Evolutionary conservation across 768 basidiomycete genomes (phyloP).

Genomic region (Gautieria morchelliformis): DNA sequence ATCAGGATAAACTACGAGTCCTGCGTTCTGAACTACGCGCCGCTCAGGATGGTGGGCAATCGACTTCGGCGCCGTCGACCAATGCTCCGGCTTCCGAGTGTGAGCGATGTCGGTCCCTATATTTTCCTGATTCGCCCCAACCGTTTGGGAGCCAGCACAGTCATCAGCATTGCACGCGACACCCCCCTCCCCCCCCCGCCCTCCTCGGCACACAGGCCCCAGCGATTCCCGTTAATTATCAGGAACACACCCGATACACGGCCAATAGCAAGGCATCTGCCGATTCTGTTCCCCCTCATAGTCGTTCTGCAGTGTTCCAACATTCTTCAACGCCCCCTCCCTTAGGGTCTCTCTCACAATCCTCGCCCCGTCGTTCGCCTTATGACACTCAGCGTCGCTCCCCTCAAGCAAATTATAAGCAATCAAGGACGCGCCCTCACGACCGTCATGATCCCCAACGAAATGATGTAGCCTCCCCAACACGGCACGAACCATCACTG

Average conservation of each 20-base stretch:
- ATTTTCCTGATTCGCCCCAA: neutral
- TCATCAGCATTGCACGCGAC: neutral
- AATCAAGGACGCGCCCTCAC: neutral
- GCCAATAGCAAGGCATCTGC: neutral
- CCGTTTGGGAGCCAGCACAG: neutral
- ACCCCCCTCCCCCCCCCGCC: neutral
- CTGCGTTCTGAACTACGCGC: slow-evolving; percentile 7
- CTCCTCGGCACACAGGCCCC: neutral
- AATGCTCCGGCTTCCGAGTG: neutral
- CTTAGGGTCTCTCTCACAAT: neutral
- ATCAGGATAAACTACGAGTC: neutral
- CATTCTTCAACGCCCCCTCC: neutral
- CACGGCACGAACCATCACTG: neutral
- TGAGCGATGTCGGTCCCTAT: slow-evolving; percentile 2
- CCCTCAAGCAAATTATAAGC: neutral
- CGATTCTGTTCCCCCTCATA: neutral
- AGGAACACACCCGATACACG: neutral
- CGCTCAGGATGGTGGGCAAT: neutral
- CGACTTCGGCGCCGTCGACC: neutral
- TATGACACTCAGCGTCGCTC: neutral
- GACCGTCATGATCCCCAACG: neutral
- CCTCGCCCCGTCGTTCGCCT: neutral
- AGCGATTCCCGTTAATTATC: neutral
- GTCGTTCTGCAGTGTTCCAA: neutral
- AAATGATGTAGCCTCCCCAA: neutral